Evolutionary conservation across 2,329 filamentous ascomycete species (phyloP).

Genomic region (Davidsoniella neocaledoniae): DNA sequence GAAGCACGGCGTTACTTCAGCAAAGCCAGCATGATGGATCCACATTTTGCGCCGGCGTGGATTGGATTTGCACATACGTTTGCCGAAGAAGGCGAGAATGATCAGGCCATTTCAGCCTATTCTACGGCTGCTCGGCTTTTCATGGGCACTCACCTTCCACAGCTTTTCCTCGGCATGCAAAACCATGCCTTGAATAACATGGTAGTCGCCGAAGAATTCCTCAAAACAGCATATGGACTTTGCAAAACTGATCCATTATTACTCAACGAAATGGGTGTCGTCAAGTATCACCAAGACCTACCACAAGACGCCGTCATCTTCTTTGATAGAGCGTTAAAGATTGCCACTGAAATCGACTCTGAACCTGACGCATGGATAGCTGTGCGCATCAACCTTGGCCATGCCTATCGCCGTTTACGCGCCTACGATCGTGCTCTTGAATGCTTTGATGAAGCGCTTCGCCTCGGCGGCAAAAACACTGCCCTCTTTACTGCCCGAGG

Average conservation of each 20-base stretch:
- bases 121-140: slow-evolving; percentile 88
- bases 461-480: slow-evolving; percentile 64
- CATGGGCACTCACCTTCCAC: slow-evolving; percentile 89
- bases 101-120: slow-evolving; percentile 95
- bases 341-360: slow-evolving; percentile 66
- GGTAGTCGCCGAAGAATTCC: slow-evolving; percentile 81
- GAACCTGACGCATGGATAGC: slow-evolving; percentile 70
- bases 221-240: slow-evolving; percentile 71
- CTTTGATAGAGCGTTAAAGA: slow-evolving; percentile 59
- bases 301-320: slow-evolving; percentile 58
- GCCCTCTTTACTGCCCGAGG: slow-evolving; percentile 70
- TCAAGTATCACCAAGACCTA: slow-evolving; percentile 83
- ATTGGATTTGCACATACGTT: slow-evolving; percentile 98
- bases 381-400: slow-evolving; percentile 74
- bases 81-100: slow-evolving; percentile 90
- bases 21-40: slow-evolving; percentile 93
- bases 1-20: slow-evolving; percentile 93
- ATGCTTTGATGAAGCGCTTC: slow-evolving; percentile 75
- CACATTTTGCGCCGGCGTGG: slow-evolving; percentile 94
- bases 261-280: slow-evolving; percentile 87
- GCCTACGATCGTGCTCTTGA: slow-evolving; percentile 54
- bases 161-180: slow-evolving; percentile 95
- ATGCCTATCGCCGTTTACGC: slow-evolving; percentile 61
- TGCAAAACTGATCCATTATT: slow-evolving; percentile 77
- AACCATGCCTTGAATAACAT: slow-evolving; percentile 94